phyloP scores from a whole-genome alignment of 2,329 filamentous ascomycete genomes.

The Trichophyton equinum region DNA sequence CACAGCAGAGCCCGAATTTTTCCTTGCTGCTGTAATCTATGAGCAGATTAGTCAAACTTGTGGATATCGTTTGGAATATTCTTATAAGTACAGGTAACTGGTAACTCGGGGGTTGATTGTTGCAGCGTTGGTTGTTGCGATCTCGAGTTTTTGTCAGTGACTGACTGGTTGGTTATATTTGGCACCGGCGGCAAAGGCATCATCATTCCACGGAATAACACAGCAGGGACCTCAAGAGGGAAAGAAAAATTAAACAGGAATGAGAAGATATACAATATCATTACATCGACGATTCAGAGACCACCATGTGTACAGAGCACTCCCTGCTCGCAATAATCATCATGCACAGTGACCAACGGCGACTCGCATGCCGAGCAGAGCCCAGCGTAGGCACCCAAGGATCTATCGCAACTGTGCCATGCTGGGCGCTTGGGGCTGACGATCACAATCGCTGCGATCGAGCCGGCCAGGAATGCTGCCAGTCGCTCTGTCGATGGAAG shows the following conservation, averaged over 20 bases:
- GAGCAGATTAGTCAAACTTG: background rate
- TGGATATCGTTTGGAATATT: no score
- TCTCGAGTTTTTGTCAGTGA: no score
- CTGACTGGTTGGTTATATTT: no score
- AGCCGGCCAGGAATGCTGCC: background rate
- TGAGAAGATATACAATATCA: background rate
- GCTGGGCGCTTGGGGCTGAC: background rate
- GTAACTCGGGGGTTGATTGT: no score
- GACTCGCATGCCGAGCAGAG: background rate
- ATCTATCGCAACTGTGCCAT: background rate
- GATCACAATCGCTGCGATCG: background rate
- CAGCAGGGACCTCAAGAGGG: no score
- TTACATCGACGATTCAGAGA: background rate
- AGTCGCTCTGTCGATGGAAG: background rate
- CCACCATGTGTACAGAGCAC: background rate
- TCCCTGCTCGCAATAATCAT: background rate
- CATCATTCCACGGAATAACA: no score
- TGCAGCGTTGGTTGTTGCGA: no score
- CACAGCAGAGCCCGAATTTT: background rate
- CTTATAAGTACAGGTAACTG: no score
- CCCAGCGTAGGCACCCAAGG: background rate
- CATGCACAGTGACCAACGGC: background rate
- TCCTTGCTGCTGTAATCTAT: background rate
- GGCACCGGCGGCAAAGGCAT: no score
- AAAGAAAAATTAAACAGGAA: no score